Evolutionary conservation across 2,329 filamentous ascomycete genomes (phyloP).

Genomic region (Trichoderma sp.): DNA sequence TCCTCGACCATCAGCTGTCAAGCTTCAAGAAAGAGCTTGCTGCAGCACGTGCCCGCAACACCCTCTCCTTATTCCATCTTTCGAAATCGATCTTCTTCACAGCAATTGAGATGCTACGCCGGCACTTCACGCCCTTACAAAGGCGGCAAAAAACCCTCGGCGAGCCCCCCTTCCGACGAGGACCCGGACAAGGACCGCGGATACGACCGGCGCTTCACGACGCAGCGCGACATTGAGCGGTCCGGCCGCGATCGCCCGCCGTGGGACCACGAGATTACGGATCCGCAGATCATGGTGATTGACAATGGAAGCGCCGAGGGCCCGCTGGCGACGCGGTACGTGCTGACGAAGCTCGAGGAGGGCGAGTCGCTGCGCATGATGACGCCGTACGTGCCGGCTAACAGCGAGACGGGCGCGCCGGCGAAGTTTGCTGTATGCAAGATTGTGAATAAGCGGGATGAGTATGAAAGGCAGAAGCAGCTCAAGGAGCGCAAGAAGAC

Average conservation of each 20-base stretch:
- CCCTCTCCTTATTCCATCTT: slow-evolving; percentile 8
- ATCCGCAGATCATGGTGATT: slow-evolving; percentile 43
- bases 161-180: not conserved
- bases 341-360: slow-evolving; percentile 42
- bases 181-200: slow-evolving; percentile 25
- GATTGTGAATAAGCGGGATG: slow-evolving; percentile 59
- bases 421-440: slow-evolving; percentile 62
- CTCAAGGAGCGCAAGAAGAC: slow-evolving; percentile 45
- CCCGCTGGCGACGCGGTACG: slow-evolving; percentile 37
- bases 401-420: slow-evolving; percentile 27
- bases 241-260: slow-evolving; percentile 40
- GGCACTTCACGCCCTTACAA: not conserved
- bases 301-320: slow-evolving; percentile 40
- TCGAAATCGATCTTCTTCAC: not conserved
- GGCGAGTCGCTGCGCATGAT: slow-evolving; percentile 44
- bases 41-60: slow-evolving; percentile 18
- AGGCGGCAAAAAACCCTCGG: not conserved
- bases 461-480: slow-evolving; percentile 43
- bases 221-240: slow-evolving; percentile 33
- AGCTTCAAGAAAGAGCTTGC: slow-evolving; percentile 18
- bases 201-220: slow-evolving; percentile 38
- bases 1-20: slow-evolving; percentile 21
- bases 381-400: slow-evolving; percentile 36
- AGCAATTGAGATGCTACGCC: slow-evolving; percentile 15
- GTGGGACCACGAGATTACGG: slow-evolving; percentile 45